Base-by-base conservation (phyloP, 176 grass and related monocot species). In the Carex myosuroides region DNA sequence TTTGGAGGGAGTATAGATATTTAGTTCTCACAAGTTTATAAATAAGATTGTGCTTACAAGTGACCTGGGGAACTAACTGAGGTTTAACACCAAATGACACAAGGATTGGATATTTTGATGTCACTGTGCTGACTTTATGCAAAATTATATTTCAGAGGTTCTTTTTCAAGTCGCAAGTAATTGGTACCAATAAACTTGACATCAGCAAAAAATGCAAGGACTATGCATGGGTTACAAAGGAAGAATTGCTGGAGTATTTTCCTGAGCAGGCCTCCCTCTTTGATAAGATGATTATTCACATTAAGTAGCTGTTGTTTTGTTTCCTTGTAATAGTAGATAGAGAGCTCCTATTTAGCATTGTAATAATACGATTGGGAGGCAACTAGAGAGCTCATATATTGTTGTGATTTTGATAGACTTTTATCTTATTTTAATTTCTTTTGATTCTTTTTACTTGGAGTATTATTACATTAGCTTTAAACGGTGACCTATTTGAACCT, bases 101-200 rank as follows among this genome's bases (percentile, higher is more conserved):
- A 10, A 24, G 60, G 20, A 42, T 41, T n/a, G 66, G 60, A 18
- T 60, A 60, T 13, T 57, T 60, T 61, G 20, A 46, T 76, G 72
- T 30, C 6, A 13, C 72, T 32, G 46, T 77, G 24, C 73, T 77
- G 22, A 77, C 73, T 12, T 33, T 77, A 18, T 77, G 16, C 13
- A 56, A 0, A 56, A 75, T 39, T 26, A 63, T 82, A 35, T 46
- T 29, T 52, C 89, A 98, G 92, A 85, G 88, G 18, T 98, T 98
- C 86, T 98, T 98, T 81, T 98, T 98, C 86, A 98, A 98, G 83
- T 98, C 92, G 39, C 95, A 98, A 95, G 92, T 93, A 59, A 82
- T 98, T 1, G 95, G 91, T 35, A 50, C 89, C 1, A 89, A 70
- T 1, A 89, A 91, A 66, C 42, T 91, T 32, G 59, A 92, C 16